These are phyloP conservation scores for Tricholoma bakamatsutake DNA, from an alignment of 768 basidiomycete genomes.

Conservation along the genomic window DNA sequence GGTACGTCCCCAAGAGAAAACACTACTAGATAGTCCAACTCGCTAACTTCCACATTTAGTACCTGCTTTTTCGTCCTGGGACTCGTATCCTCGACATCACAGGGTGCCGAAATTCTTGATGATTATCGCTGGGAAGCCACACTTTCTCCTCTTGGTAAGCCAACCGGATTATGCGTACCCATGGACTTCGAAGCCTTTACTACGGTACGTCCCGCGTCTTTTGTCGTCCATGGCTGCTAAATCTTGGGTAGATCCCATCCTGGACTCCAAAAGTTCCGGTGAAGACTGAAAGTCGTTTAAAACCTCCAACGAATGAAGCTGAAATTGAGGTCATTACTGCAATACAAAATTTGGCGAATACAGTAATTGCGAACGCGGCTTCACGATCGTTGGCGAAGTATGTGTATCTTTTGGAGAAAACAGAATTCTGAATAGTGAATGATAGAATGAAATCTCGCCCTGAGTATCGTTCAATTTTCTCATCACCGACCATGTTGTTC, in stretches of 20 bases:
- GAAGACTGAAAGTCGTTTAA: slow-evolving; percentile 41
- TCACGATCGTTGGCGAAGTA: slow-evolving; percentile 86
- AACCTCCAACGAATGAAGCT: slow-evolving; percentile 58
- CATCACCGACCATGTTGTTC: slow-evolving; percentile 73
- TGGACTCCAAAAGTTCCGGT: slow-evolving; percentile 47
- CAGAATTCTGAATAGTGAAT: background rate
- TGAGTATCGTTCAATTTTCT: slow-evolving; percentile 71
- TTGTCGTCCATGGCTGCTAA: background rate
- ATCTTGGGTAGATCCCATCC: slow-evolving; percentile 53
- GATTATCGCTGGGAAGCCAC: slow-evolving; percentile 95
- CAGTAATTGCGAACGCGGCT: slow-evolving; percentile 92
- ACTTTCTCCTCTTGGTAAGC: slow-evolving; percentile 73
- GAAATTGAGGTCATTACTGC: slow-evolving; percentile 85
- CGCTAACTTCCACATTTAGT: slow-evolving; percentile 31
- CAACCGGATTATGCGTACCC: slow-evolving; percentile 90
- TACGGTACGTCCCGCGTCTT: slow-evolving; percentile 43
- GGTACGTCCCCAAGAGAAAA: slow-evolving; percentile 44
- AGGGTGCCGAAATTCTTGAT: slow-evolving; percentile 89
- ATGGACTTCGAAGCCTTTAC: slow-evolving; percentile 77
- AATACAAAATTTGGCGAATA: slow-evolving; percentile 91
- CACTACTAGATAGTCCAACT: slow-evolving; percentile 1
- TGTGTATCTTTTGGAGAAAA: slow-evolving; percentile 14
- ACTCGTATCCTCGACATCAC: slow-evolving; percentile 83
- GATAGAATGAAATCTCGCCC: slow-evolving; percentile 70
- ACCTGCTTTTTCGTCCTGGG: slow-evolving; percentile 97